Evolutionary conservation across 768 basidiomycete genomes (phyloP).

Genomic region (Collybia mongolica): DNA sequence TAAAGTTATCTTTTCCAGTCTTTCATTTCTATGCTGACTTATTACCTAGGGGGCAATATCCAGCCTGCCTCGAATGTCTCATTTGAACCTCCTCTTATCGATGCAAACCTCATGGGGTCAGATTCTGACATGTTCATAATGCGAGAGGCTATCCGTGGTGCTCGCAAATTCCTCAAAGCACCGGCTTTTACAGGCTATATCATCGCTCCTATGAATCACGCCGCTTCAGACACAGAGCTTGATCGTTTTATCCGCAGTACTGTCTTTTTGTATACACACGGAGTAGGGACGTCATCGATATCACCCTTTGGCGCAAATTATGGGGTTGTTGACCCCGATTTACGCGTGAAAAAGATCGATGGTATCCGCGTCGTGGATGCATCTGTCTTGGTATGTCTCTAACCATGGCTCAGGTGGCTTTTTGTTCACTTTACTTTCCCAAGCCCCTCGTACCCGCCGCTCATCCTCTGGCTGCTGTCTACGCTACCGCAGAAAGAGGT

Average conservation of each 20-base stretch:
- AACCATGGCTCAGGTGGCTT: no score
- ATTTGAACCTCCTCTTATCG: slow-evolving; percentile 45
- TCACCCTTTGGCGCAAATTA: slow-evolving; percentile 20
- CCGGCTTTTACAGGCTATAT: slow-evolving; percentile 24
- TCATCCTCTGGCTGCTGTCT: no score
- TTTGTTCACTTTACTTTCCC: no score
- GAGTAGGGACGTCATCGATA: slow-evolving; percentile 32
- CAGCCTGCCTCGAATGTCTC: slow-evolving; percentile 35
- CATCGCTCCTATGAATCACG: slow-evolving; percentile 1
- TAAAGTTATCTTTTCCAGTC: slow-evolving; percentile 8
- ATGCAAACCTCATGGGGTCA: slow-evolving; percentile 42
- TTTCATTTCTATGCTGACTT: not conserved
- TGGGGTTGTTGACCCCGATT: slow-evolving; percentile 36
- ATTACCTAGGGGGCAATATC: slow-evolving; percentile 26
- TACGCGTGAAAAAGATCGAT: slow-evolving; percentile 32
- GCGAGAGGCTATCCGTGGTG: slow-evolving; percentile 23
- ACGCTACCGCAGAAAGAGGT: no score
- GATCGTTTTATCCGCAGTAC: slow-evolving; percentile 21
- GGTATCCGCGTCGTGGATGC: slow-evolving; percentile 21
- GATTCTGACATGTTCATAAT: slow-evolving; percentile 24
- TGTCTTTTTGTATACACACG: slow-evolving; percentile 29
- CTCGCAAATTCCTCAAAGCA: slow-evolving; percentile 19
- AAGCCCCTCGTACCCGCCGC: no score
- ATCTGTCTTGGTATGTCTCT: no score
- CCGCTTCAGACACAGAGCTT: slow-evolving; percentile 22